Evolutionary conservation across 257 asterid species (phyloP), one percentile per base, ranked within the genome.

Genomic region (Nicotiana obtusifolia): DNA sequence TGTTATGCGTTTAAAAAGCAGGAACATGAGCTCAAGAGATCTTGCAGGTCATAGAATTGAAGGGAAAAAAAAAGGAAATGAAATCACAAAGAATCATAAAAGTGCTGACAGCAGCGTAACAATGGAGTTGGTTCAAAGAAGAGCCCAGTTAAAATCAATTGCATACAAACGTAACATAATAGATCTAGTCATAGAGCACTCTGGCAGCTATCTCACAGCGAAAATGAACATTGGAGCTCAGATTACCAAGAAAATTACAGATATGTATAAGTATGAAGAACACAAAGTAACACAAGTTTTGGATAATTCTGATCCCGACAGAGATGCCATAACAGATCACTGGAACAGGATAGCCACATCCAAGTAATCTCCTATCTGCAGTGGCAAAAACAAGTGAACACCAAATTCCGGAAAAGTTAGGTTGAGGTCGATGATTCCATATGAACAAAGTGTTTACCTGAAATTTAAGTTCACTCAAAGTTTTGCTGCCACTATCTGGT

Each of bases 351-450:
- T 90, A 16, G 95, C 93, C 64, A 91, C 95, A 66, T 91, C 95
- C 91, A 91, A 87, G 90, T 91, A 89, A 84, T 91, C 95, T 26
- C 95, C 95, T 64, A 91, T 87, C 95, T 91, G 92, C 88, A 87
- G 17, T 77, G 49, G 64, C 53, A 61, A 66, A 44, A 86, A 82
- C 69, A 49, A 57, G 87, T 82, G 64, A 80, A 24, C 79, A 44
- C 59, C 78, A 71, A 71, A 41, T 22, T 41, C 59, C 13, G 1
- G 20, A 14, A 44, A 71, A 4, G 35, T 37, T 26, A 41, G 49
- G 11, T 41, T 30, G 69, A 44, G 62, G 59, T 44, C 5, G 15
- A 71, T 20, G 14, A 71, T 44, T 11, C 15, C 59, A 71, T 71
- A 71, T 22, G 54, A 75, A 37, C 16, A 57, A 31, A 10, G 53